These are phyloP conservation scores for Allium fistulosum DNA, from an alignment of 106 monocot genomes.

Conservation along the genomic window DNA sequence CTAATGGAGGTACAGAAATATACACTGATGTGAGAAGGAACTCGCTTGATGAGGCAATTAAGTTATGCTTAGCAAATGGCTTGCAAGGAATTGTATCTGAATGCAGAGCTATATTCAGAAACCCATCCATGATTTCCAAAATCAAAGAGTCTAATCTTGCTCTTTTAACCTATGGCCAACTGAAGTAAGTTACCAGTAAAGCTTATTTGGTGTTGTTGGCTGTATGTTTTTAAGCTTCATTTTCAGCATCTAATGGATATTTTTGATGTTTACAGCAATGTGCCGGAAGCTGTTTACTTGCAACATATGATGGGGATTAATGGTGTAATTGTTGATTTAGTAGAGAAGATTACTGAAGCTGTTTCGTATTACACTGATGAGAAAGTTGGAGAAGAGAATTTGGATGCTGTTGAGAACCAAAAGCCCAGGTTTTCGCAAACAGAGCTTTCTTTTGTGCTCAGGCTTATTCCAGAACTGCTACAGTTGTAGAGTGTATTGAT, in stretches of 20 bases:
- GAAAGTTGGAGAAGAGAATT: not conserved
- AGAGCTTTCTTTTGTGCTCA: conserved; percentile 65
- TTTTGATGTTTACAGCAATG: conserved; percentile 37
- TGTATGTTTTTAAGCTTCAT: not conserved
- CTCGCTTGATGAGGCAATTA: conserved; percentile 73
- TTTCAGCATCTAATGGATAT: not conserved
- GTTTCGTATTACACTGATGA: conserved; percentile 33
- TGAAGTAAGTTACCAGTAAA: conserved; percentile 39
- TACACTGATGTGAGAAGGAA: conserved; percentile 74
- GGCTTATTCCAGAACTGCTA: conserved; percentile 31
- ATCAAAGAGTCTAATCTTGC: conserved; percentile 78
- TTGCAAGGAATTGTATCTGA: conserved; percentile 80
- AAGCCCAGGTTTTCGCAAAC: conserved; percentile 56
- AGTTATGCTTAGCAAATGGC: conserved; percentile 29
- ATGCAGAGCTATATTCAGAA: conserved; percentile 58
- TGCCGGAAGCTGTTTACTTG: conserved; percentile 81
- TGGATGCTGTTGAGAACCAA: not conserved
- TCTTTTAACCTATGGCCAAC: conserved; percentile 73
- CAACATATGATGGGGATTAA: conserved; percentile 85
- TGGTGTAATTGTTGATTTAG: conserved; percentile 84
- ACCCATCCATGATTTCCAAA: conserved; percentile 39
- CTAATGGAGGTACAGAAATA: conserved; percentile 57
- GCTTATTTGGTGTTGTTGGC: not conserved
- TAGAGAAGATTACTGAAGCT: conserved; percentile 63
- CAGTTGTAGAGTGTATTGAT: not conserved